Evolutionary conservation across 2,329 filamentous ascomycete genomes (phyloP).

Genomic region (Macroventuria anomochaeta): DNA sequence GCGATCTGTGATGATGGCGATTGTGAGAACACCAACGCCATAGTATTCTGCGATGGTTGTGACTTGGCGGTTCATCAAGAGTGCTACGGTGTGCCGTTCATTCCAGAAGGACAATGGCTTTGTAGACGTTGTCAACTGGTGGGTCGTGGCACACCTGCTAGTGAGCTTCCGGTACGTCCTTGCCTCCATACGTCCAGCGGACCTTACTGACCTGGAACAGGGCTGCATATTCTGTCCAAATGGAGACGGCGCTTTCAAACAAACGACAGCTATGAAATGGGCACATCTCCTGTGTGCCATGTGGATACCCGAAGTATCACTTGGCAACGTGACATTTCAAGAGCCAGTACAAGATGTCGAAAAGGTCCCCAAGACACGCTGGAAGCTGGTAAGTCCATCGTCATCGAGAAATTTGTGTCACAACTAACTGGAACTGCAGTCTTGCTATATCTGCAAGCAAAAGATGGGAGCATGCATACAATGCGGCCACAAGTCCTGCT

Average conservation of each 20-base stretch:
- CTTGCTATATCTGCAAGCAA: slow-evolving; percentile 96
- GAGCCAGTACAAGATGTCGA: slow-evolving; percentile 98
- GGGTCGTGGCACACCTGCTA: slow-evolving; percentile 83
- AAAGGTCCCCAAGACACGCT: slow-evolving; percentile 92
- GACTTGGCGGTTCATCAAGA: slow-evolving; percentile 98
- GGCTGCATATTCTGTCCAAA: slow-evolving; percentile 96
- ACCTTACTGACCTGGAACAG: slow-evolving; percentile 33
- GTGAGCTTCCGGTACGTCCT: slow-evolving; percentile 49
- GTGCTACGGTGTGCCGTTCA: slow-evolving; percentile 98
- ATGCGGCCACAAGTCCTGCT: slow-evolving; percentile 96
- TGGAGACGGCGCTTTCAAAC: slow-evolving; percentile 96
- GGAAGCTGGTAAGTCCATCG: slow-evolving; percentile 69
- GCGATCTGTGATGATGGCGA: slow-evolving; percentile 99
- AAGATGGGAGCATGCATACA: slow-evolving; percentile 98
- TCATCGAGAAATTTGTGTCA: background rate
- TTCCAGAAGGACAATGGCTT: slow-evolving; percentile 97
- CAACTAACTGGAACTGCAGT: slow-evolving; percentile 47
- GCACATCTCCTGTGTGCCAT: slow-evolving; percentile 94
- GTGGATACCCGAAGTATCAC: slow-evolving; percentile 96
- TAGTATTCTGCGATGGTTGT: slow-evolving; percentile 98
- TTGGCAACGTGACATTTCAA: slow-evolving; percentile 97
- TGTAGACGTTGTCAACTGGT: slow-evolving; percentile 97
- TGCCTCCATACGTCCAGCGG: background rate
- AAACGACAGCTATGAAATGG: slow-evolving; percentile 96
- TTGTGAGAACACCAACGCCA: slow-evolving; percentile 98